Base-by-base conservation (phyloP, 2,329 filamentous ascomycete genomes). In the Pseudogymnoascus sp. region DNA sequence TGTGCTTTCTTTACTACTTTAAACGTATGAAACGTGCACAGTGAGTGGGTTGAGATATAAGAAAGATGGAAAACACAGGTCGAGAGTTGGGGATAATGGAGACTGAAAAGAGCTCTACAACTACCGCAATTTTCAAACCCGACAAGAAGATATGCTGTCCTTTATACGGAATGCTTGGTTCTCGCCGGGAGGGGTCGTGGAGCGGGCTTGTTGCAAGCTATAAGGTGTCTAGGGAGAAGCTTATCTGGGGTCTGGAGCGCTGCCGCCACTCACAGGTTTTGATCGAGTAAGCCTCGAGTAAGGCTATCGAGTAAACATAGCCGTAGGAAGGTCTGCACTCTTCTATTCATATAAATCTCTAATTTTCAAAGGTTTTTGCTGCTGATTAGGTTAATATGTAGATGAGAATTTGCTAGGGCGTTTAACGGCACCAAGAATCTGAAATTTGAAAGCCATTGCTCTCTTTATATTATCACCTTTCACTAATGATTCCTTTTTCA, bases 261-360 rank as follows among this genome's bases (percentile, higher is more conserved):
- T 41, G 60, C 60, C 39, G 60, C 60, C 60, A 61, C 34, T 61
- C 60, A 61, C 34, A 61, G 36, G 21, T 61, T 61, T 61, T 6
- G 60, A 41, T 61, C 60, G 60, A 61, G 60, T 61, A 61, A 61
- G 28, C 51, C 51, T 57, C 51, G 51, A 57, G 51, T 57, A 57
- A 57, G 51, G 28, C 51, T 57, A 57, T 57, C 51, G 51, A 57
- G 51, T 57, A 57, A 57, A 57, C 28, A 14, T 57, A 57, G 51
- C 51, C 51, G 28, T 28, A 14, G 28, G 51, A 57, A 10, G n/a
- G 36, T 57, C 51, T 34, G 28, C 51, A 36, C 51, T 5, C 3
- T 21, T 14, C n/a, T 14, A 21, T 36, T 57, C 28, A 34, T 34
- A 21, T 57, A 57, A 57, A 34, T 34, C 10, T 10, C 25, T 14